Base-by-base conservation (phyloP, 306 rosid genomes). In the Trichosanthes cucumerina region DNA sequence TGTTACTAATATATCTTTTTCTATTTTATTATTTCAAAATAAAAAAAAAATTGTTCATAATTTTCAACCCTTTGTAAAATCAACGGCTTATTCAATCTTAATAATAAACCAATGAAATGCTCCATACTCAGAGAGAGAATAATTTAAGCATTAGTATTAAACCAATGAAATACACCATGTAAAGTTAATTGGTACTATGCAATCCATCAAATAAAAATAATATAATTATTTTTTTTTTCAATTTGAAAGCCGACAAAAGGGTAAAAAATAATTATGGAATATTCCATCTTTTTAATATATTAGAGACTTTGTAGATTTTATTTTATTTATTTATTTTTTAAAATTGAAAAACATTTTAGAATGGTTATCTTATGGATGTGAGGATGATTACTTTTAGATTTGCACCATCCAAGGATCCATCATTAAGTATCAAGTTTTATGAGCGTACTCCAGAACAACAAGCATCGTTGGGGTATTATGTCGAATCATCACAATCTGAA, bases 361-460 rank as follows among this genome's bases (percentile, higher is more conserved):
- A 46, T 28, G 58, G 4, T 6, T 72, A 26, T 47, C 77, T 72
- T 47, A 72, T 72, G 58, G 58, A 26, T 47, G 26, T 28, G 78
- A 49, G 78, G 54, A 41, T 56, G 69, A 46, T 73, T 76, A 54
- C 64, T 76, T 56, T 41, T 76, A 95, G 99, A 90, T 88, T 80
- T 83, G 97, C 97, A 63, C 99, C 99, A 56, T 82, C 97, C 59
- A 80, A 87, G 57, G 99, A 95, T 82, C 97, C 93, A 72, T 86
- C 89, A 38, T 68, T 92, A 82, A 83, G 86, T 78, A 88, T 91
- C 89, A 92, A 89, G 83, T 95, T 82, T 79, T 95, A 92, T 81
- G 96, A 95, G 78, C 92, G 99, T 60, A 87, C 97, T 60, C 87
- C 93, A 69, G 97, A 95, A 87, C 99, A 95, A 81, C 97, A 92